Conservation (phyloP, 208 protist species). For the Sergeia podlipaevii region DNA sequence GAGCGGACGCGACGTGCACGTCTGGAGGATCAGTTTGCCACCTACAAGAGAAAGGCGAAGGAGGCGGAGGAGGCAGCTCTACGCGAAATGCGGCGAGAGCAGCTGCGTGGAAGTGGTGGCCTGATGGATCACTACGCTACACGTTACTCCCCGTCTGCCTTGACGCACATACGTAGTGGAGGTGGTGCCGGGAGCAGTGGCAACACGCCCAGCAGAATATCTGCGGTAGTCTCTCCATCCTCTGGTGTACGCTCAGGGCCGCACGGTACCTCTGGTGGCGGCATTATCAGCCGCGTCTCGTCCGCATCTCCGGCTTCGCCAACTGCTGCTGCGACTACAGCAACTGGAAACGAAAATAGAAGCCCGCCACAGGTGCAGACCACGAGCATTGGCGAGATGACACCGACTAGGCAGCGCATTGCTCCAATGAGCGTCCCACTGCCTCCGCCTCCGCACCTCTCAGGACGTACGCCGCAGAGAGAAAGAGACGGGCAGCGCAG, state of each 20-base stretch:
- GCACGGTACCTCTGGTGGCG: too few relatives aligned
- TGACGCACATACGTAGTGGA: slow-evolving; percentile 8
- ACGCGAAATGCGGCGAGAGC: slow-evolving; percentile 73
- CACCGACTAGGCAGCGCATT: not conserved
- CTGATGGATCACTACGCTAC: not conserved
- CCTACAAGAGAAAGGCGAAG: slow-evolving; percentile 73
- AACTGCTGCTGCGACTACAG: slow-evolving; percentile 3
- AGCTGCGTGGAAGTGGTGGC: slow-evolving; percentile 41
- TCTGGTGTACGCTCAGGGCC: slow-evolving; percentile 12
- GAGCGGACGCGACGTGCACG: slow-evolving; percentile 66
- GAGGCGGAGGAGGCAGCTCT: slow-evolving; percentile 70
- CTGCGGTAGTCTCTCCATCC: too few relatives aligned
- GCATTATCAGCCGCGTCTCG: too few relatives aligned
- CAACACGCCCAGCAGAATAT: not conserved
- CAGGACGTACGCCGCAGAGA: too few relatives aligned
- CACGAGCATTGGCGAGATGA: slow-evolving; percentile 9
- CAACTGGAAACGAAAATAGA: slow-evolving; percentile 6
- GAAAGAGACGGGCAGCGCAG: not conserved
- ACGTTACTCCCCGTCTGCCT: not conserved
- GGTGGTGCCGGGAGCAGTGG: too few relatives aligned
- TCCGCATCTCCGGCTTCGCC: not conserved
- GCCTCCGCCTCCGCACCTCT: too few relatives aligned
- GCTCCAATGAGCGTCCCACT: not conserved
- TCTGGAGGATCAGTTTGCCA: slow-evolving; percentile 68
- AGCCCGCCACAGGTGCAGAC: slow-evolving; percentile 28